Base-by-base conservation (phyloP, 78 protist genomes). In the Dictyostelium firmibasis region DNA sequence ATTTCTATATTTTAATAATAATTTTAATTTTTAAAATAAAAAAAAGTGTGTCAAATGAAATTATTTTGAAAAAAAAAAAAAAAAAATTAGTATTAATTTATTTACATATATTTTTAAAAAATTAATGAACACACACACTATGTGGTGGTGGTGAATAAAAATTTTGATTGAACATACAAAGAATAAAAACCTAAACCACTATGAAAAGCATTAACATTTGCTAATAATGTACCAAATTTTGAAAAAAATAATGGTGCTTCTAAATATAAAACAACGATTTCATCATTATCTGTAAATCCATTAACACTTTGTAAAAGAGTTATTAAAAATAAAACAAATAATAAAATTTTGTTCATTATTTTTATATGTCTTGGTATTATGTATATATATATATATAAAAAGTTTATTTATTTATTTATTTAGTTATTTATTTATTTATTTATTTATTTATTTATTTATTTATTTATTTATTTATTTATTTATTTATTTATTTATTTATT, bases 191-290 rank as follows among this genome's bases (percentile, higher is more conserved):
- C 78, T 43, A 89, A 27, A 67, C 94, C 94, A 33, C 81, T 64
- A 47, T 89, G 94, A 69, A 81, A 89, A 31, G 94, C 94, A 36
- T 81, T 89, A 31, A 89, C 18, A 81, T 89, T 64, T 44, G 60
- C 87, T 13, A 89, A 67, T 16, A 89, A 60, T 11, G 44, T 36
- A 33, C 94, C 94, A 81, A 50, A 89, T 35, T 64, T 60, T 44
- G 83, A 29, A 23, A 79, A 62, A 3, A 89, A 35, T 14, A 89
- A 33, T 43, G 94, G 94, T 47, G 94, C 94, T 27, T 57, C 75
- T 57, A 82, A 82, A 79, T 79, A 79, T 23, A 29, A 57, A 44
- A 82, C 83, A 6, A 33, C 13, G 5, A 72, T 72, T 2, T 72
- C 79, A 33, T 72, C 79, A 10, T 4, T n/a, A 27, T 23, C 38